phyloP scores from a whole-genome alignment of 352 stramenopile species.

The Phytopythium boreale region DNA sequence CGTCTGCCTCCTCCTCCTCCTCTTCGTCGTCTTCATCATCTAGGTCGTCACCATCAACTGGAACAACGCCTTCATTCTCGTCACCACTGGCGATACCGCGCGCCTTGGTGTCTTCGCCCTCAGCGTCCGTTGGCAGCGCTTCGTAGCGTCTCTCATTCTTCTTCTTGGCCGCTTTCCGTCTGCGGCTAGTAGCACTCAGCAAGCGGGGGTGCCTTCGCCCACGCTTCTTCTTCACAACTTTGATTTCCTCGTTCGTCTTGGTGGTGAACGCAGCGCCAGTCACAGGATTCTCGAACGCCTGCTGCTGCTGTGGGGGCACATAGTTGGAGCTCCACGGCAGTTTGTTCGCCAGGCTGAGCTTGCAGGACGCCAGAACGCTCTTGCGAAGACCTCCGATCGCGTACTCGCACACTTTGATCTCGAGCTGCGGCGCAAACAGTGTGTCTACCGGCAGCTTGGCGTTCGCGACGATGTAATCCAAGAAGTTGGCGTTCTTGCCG shows the following conservation, averaged over 20 bases:
- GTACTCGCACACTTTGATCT: slow-evolving; percentile 58
- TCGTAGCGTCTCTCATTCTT: slow-evolving; percentile 3
- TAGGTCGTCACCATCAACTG: slow-evolving; percentile 2
- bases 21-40: slow-evolving; percentile 12
- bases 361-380: slow-evolving; percentile 46
- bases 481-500: slow-evolving; percentile 75
- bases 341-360: slow-evolving; percentile 56
- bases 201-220: neutral
- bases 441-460: slow-evolving; percentile 58
- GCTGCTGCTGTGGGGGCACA: slow-evolving; percentile 23
- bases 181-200: neutral
- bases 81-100: neutral
- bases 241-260: neutral
- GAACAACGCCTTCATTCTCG: neutral
- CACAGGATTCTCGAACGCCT: slow-evolving; percentile 46
- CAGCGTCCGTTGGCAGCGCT: neutral
- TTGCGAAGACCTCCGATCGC: slow-evolving; percentile 54
- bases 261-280: neutral
- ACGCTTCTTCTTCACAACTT: neutral
- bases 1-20: slow-evolving; percentile 23
- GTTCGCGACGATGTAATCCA: slow-evolving; percentile 48
- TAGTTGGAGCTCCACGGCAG: slow-evolving; percentile 68
- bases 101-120: neutral
- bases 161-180: slow-evolving; percentile 7
- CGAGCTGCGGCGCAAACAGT: slow-evolving; percentile 57